phyloP scores from a whole-genome alignment of 177 flowering plant genomes.

The Telopea speciosissima region DNA sequence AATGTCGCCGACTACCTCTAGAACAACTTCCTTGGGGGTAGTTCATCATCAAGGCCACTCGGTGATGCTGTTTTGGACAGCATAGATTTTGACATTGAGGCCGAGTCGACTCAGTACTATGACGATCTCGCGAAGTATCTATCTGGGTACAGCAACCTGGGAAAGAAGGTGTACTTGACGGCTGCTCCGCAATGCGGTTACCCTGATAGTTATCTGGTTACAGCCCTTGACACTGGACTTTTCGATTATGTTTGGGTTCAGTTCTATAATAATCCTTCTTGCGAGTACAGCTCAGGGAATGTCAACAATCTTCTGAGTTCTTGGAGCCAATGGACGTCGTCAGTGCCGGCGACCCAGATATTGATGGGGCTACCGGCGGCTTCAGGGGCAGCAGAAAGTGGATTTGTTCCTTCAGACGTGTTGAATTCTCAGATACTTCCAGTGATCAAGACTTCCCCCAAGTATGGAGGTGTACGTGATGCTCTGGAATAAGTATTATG shows the following conservation, averaged over 20 bases:
- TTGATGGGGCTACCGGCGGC: slow-evolving; percentile 37
- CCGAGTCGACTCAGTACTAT: slow-evolving; percentile 23
- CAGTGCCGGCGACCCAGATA: slow-evolving; percentile 15
- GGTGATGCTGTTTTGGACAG: slow-evolving; percentile 20
- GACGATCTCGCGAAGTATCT: slow-evolving; percentile 27
- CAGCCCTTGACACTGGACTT: slow-evolving; percentile 26
- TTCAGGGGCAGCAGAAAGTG: slow-evolving; percentile 27
- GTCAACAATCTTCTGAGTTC: slow-evolving; percentile 11
- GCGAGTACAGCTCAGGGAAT: slow-evolving; percentile 23
- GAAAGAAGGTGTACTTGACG: slow-evolving; percentile 23
- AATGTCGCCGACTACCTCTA: slow-evolving; percentile 20
- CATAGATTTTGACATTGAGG: slow-evolving; percentile 50
- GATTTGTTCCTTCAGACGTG: slow-evolving; percentile 26
- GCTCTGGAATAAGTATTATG: slow-evolving; percentile 30
- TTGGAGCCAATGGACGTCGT: slow-evolving; percentile 25
- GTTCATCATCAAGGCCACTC: slow-evolving; percentile 12
- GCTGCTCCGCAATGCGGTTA: slow-evolving; percentile 38
- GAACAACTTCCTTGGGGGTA: slow-evolving; percentile 20
- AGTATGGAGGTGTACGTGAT: slow-evolving; percentile 40
- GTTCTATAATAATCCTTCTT: slow-evolving; percentile 33
- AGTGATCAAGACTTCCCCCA: slow-evolving; percentile 19
- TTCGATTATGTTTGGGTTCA: no score
- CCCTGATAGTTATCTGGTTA: slow-evolving; percentile 20
- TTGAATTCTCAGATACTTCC: slow-evolving; percentile 27
- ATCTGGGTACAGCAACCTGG: slow-evolving; percentile 11